Conservation (phyloP, 1,284 basidiomycete genomes). For the Neolentinus lepideus region DNA sequence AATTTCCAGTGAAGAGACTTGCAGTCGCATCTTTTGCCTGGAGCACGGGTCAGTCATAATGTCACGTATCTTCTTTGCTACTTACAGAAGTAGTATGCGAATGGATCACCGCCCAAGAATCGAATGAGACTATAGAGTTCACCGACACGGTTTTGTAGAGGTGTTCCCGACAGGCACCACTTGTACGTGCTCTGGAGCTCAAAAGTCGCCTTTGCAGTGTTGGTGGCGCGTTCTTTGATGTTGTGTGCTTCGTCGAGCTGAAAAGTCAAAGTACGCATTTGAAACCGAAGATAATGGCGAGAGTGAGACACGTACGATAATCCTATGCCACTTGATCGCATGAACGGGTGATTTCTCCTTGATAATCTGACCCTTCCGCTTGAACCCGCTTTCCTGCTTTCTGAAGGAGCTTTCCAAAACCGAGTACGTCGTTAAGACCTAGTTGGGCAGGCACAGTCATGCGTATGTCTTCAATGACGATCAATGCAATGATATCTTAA, state of each 20-base stretch:
- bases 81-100: constrained; percentile 90
- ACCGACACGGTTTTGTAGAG: constrained; percentile 92
- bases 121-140: constrained; percentile 95
- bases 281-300: background rate
- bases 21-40: constrained; percentile 79
- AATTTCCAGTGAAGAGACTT: constrained; percentile 92
- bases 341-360: constrained; percentile 90
- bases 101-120: constrained; percentile 89
- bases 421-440: constrained; percentile 74
- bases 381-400: constrained; percentile 90
- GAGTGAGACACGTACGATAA: constrained; percentile 41
- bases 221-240: constrained; percentile 92
- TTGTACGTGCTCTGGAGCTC: constrained; percentile 76
- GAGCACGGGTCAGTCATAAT: constrained; percentile 10
- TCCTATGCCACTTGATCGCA: constrained; percentile 80
- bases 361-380: constrained; percentile 77
- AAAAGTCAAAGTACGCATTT: constrained; percentile 7
- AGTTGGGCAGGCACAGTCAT: constrained; percentile 6
- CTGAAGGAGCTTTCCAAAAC: constrained; percentile 91
- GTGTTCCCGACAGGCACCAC: constrained; percentile 99
- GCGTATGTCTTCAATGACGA: constrained; percentile 1
- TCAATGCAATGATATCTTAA: constrained; percentile 12
- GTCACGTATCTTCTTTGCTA: constrained; percentile 3
- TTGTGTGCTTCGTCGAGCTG: constrained; percentile 98
- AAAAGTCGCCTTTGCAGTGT: constrained; percentile 95